These are phyloP conservation scores for Dimargaris cristalligena DNA, from an alignment of 192 early-diverging fungal genomes.

Conservation along the genomic window DNA sequence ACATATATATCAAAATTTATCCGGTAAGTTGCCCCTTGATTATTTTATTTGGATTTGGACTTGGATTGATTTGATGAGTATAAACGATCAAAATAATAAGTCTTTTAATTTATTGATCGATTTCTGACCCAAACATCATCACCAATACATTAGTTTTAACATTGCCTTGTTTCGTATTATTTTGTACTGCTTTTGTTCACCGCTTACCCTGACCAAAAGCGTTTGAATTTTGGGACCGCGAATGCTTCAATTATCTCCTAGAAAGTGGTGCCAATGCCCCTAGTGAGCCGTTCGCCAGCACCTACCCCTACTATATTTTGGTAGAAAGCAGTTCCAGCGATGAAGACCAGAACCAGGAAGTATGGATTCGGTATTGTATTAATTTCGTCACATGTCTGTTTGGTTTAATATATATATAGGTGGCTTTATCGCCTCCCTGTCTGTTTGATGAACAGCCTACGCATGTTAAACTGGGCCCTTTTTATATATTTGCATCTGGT, in stretches of 20 bases:
- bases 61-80: constrained; percentile 52
- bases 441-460: too few species aligned
- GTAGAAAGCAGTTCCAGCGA: constrained; percentile 86
- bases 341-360: constrained; percentile 79
- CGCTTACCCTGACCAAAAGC: constrained; percentile 90
- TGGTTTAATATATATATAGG: constrained; percentile 79
- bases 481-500: too few species aligned
- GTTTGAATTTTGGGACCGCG: constrained; percentile 89
- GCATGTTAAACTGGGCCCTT: too few species aligned
- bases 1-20: too few species aligned
- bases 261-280: constrained; percentile 36
- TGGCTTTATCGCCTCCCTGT: constrained; percentile 53
- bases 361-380: too few species aligned
- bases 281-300: constrained; percentile 40
- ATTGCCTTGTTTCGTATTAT: constrained; percentile 62
- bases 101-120: too few species aligned
- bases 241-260: constrained; percentile 55
- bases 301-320: constrained; percentile 76
- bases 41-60: too few species aligned
- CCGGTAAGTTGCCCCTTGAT: too few species aligned
- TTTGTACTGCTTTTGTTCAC: constrained; percentile 67
- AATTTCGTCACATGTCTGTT: too few species aligned
- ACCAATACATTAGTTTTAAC: too few species aligned
- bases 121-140: too few species aligned
- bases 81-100: constrained; percentile 56